Base-by-base conservation (phyloP, 2,329 filamentous ascomycete species). In the Blastomyces emzantsi region DNA sequence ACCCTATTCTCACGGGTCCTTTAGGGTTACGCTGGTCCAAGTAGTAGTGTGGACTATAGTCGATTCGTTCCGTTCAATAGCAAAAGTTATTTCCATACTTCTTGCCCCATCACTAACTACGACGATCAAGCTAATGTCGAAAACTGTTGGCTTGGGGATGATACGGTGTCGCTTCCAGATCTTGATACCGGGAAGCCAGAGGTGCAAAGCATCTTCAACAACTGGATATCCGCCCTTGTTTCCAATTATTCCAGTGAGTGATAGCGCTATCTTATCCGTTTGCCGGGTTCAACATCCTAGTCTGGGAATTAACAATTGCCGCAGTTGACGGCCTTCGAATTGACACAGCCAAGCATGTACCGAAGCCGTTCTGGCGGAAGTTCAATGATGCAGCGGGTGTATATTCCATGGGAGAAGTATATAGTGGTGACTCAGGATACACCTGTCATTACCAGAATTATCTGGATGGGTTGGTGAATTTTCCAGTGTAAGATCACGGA, bases 211-310 rank as follows among this genome's bases (percentile, higher is more conserved):
- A 74, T 83, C 2, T 84, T 83, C 71, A 76, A 83, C 62, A 72
- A 76, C n/a, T 90, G 87, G 87, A 78, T 89, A 67, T 72, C 71
- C 22, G 75, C 76, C 52, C 76, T 89, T 0, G 81, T 89, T 1
- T 71, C 77, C 2, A 83, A 85, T 66, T 89, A 87, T 70, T 78
- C 77, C 22, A 85, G 88, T 76, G 85, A 85, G 70, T 43, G 33
- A 28, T 2, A 52, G 11, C 49, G 17, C 55, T 33, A 8, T 57
- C 11, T 39, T 25, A 15, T 7, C 22, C 19, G 19, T n/a, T 22
- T n/a, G 6, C 19, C 1, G 25, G 5, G 13, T 28, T 30, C 36
- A 59, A 13, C 17, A 43, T 19, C 11, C n/a, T 43, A 25, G 15
- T 59, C 39, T 17, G n/a, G 28, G 39, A 28, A 45, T 39, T 59